Evolutionary conservation across 257 asterid genomes (phyloP).

Genomic region (Salvia hispanica): DNA sequence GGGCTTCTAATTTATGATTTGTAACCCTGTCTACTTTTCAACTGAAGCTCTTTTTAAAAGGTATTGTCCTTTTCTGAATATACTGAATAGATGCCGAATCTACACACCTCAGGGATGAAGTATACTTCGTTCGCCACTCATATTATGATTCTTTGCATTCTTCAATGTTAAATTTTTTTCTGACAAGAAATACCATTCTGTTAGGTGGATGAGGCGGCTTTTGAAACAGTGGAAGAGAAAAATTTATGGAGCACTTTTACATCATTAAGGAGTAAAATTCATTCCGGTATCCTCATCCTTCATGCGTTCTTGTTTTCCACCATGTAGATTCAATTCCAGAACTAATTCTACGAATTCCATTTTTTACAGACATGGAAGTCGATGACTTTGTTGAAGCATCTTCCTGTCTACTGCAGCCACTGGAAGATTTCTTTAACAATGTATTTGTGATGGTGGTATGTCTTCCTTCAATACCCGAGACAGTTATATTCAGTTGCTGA

Average conservation of each 20-base stretch:
- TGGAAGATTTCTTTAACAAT: conserved; percentile 80
- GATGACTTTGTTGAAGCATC: conserved; percentile 86
- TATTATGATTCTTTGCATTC: background rate
- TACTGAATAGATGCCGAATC: background rate
- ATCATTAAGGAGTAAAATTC: conserved; percentile 64
- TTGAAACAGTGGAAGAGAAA: conserved; percentile 76
- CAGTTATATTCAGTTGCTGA: too few relatives aligned
- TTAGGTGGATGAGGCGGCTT: conserved; percentile 87
- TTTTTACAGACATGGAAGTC: conserved; percentile 76
- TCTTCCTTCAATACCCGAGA: background rate
- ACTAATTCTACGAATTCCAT: background rate
- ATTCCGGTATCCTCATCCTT: conserved; percentile 53
- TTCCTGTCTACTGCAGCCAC: conserved; percentile 60
- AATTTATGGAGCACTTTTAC: conserved; percentile 77
- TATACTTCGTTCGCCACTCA: background rate
- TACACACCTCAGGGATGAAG: background rate
- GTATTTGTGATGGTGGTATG: conserved; percentile 98
- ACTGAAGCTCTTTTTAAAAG: background rate
- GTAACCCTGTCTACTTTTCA: too few relatives aligned
- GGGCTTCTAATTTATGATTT: too few relatives aligned
- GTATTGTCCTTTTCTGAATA: background rate
- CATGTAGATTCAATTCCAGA: conserved; percentile 13
- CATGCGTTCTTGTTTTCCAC: conserved; percentile 19
- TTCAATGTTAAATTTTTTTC: conserved; percentile 9
- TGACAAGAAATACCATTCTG: conserved; percentile 23